phyloP scores from a whole-genome alignment of 306 rosid species.

The Quercus robur region DNA sequence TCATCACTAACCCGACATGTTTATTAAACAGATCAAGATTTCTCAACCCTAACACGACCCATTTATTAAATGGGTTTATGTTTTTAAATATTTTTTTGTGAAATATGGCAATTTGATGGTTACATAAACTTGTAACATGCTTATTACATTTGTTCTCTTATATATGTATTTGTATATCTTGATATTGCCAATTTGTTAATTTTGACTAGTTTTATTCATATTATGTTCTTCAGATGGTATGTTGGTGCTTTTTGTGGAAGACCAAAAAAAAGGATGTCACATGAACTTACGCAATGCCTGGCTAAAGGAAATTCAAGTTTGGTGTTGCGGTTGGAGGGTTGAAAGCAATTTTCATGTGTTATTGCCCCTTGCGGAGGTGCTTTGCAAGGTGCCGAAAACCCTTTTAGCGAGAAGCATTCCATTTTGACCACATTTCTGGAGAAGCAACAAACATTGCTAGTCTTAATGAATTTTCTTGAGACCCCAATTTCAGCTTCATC shows the following conservation, averaged over 20 bases:
- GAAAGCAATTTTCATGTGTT: neutral
- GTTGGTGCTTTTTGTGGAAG: too few species aligned
- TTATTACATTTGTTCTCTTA: neutral
- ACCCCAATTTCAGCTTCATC: neutral
- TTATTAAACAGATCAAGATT: too few species aligned
- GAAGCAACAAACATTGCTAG: neutral
- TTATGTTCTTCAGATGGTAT: neutral
- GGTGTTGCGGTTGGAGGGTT: neutral
- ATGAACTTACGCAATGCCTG: neutral
- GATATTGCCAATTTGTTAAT: neutral
- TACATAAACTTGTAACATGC: neutral
- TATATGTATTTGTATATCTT: neutral
- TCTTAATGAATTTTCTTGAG: neutral
- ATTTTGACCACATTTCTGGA: neutral
- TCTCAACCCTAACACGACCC: too few species aligned
- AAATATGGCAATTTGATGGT: neutral
- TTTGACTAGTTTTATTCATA: neutral
- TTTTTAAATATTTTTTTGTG: neutral
- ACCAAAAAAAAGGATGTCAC: too few species aligned
- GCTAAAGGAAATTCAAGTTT: neutral
- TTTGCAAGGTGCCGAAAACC: neutral
- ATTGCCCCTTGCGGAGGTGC: neutral
- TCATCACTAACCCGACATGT: too few species aligned
- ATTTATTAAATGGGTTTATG: too few species aligned
- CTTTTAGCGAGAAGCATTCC: neutral